A percentile compares a stretch with the other conserved stretches of the same genome.
These are phyloP conservation scores for Ramaria rubella DNA, from an alignment of 768 basidiomycete genomes.

Conservation along the genomic window DNA sequence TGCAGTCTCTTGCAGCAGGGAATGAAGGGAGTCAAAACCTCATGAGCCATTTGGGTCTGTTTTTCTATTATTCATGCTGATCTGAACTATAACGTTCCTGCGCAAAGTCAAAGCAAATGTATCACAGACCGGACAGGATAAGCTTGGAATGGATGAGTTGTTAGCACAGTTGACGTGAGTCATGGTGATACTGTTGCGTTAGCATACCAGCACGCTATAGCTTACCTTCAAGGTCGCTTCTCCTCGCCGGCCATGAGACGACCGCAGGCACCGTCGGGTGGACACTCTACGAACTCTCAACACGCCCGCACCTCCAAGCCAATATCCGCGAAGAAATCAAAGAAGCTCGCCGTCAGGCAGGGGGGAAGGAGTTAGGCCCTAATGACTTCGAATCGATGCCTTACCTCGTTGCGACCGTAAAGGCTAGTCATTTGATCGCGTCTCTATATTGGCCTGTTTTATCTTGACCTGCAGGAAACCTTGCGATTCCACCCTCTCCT, in stretches of 20 bases:
- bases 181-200: too few species aligned
- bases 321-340: constrained; percentile 5
- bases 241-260: background rate
- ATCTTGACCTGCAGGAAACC: constrained; percentile 19
- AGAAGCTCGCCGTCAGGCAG: background rate
- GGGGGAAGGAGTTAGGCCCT: constrained; percentile 36
- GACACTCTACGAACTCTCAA: too few species aligned
- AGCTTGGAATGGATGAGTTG: background rate
- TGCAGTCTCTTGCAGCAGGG: too few species aligned
- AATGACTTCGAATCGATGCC: constrained; percentile 46
- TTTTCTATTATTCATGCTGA: background rate
- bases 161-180: too few species aligned
- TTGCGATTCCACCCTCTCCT: constrained; percentile 30
- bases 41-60: constrained; percentile 1
- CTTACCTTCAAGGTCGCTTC: background rate
- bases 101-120: constrained; percentile 4
- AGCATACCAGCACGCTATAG: too few species aligned
- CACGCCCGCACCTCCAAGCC: background rate
- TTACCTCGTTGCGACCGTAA: constrained; percentile 42
- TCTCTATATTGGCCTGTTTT: background rate
- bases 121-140: background rate
- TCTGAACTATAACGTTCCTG: background rate
- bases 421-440: constrained; percentile 24
- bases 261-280: background rate
- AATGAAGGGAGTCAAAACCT: background rate